Evolutionary conservation across 2,329 filamentous ascomycete species (phyloP), one percentile per base, ranked within the genome.

Genomic region (Dactylellina sp.): DNA sequence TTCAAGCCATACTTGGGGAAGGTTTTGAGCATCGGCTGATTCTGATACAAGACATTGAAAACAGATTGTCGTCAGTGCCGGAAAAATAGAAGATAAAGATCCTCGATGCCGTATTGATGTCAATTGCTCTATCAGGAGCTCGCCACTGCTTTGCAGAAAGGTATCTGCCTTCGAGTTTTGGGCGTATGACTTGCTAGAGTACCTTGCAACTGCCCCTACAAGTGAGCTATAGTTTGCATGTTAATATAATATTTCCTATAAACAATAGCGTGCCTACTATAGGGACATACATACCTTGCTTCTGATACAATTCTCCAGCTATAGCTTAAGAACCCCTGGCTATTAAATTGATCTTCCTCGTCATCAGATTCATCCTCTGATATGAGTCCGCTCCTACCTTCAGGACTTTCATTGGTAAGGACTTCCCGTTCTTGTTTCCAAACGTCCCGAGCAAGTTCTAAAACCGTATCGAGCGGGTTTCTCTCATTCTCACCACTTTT

Each of bases 301-400:
- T 99, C 95, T 75, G 97, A 94, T n/a, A 97, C 85, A 4, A 93
- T 92, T 77, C 95, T 88, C 86, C 97, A 99, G 75, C 93, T 97
- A 80, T 95, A 99, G 76, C 94, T 98, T 50, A 99, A 82, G 16
- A 96, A 86, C 78, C 96, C 92, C 79, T 97, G 98, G 0, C 92
- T 93, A 57, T 91, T 89, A 1, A 92, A 84, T 0, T 89, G 66
- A 37, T 75, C 74, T 50, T 76, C 56, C 20, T 76, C 76, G 18
- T 77, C 76, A n/a, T 77, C 77, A 42, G 77, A 76, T 1, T 76
- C 90, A 2, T 89, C 86, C 14, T 87, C 83, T 35, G 90, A 89
- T 60, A 91, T 87, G n/a, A 92, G 81, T 24, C 94, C 91, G 6
- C 52, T 60, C 40, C 95, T 89, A 0, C 94, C 94, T 81, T 99